Percentiles rank a stretch among this genome's conserved stretches.
Evolutionary conservation across 2,329 filamentous ascomycete species (phyloP).

Genomic region (Teratosphaeria gauchensis): DNA sequence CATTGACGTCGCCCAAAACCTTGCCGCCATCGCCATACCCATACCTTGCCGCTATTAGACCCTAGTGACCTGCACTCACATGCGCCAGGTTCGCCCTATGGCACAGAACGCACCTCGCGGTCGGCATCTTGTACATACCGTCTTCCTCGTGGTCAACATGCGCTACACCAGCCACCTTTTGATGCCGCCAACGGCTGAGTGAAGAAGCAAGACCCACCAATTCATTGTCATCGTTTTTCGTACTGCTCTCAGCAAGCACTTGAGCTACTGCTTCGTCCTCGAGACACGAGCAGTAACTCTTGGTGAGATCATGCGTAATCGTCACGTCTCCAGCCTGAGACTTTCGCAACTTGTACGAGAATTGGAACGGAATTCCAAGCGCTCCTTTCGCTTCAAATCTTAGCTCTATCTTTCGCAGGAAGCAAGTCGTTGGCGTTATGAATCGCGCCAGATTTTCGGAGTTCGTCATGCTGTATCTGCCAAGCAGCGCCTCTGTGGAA

Average conservation of each 20-base stretch:
- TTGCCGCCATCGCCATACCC: background rate
- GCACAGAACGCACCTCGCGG: background rate
- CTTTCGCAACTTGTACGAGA: slow-evolving; percentile 1
- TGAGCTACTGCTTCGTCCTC: background rate
- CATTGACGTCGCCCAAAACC: background rate
- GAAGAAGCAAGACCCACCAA: background rate
- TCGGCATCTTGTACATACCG: slow-evolving; percentile 1
- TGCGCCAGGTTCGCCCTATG: background rate
- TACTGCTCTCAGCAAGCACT: background rate
- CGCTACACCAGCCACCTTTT: background rate
- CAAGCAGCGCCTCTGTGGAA: background rate
- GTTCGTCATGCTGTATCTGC: background rate
- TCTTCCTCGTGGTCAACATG: background rate
- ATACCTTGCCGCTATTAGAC: background rate
- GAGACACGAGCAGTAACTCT: slow-evolving; percentile 2
- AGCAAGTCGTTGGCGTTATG: background rate
- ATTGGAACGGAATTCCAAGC: background rate
- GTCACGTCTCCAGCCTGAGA: background rate
- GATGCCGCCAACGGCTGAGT: background rate
- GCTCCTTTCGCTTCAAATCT: background rate
- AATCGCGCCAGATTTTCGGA: background rate
- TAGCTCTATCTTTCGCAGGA: background rate
- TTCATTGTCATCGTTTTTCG: background rate
- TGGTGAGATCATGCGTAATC: background rate
- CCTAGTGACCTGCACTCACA: background rate